Percentiles rank a stretch among this genome's conserved stretches.
These are phyloP conservation scores for Paxillus rubicundulus DNA, from an alignment of 768 basidiomycete genomes.

Conservation along the genomic window DNA sequence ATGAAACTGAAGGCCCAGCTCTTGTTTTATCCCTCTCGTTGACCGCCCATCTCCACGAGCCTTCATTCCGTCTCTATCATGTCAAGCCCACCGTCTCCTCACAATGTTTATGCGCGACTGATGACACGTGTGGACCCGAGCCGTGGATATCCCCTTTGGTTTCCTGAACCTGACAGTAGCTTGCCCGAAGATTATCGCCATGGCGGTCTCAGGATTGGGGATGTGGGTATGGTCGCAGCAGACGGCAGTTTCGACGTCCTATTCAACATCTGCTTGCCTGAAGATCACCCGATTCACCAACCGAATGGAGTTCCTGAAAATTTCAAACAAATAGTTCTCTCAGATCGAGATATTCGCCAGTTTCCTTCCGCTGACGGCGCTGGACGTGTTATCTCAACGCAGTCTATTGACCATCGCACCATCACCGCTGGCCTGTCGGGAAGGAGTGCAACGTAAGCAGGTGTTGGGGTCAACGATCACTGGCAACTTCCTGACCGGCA, in stretches of 20 bases:
- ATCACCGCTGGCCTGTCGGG: neutral
- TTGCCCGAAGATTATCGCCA: neutral
- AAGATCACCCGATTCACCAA: conserved; percentile 26
- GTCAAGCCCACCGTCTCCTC: neutral
- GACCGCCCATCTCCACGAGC: too few species aligned
- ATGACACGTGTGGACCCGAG: conserved; percentile 6
- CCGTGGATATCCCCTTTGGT: conserved; percentile 8
- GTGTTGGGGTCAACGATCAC: too few species aligned
- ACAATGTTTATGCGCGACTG: conserved; percentile 11
- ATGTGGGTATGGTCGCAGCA: neutral
- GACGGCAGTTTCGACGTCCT: neutral
- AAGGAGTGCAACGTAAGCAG: neutral
- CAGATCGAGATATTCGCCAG: neutral
- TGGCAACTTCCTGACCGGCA: neutral
- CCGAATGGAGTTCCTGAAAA: conserved; percentile 19
- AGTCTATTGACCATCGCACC: neutral
- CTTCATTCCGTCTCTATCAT: too few species aligned
- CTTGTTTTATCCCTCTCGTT: too few species aligned
- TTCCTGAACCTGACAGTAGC: neutral
- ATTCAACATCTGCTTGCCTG: conserved; percentile 12
- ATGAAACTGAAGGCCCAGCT: too few species aligned
- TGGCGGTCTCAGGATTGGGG: neutral
- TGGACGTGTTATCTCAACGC: neutral
- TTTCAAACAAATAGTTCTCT: conserved; percentile 18
- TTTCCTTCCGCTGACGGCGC: neutral